Base-by-base conservation (phyloP, 768 basidiomycete genomes). In the Suillus subluteus region DNA sequence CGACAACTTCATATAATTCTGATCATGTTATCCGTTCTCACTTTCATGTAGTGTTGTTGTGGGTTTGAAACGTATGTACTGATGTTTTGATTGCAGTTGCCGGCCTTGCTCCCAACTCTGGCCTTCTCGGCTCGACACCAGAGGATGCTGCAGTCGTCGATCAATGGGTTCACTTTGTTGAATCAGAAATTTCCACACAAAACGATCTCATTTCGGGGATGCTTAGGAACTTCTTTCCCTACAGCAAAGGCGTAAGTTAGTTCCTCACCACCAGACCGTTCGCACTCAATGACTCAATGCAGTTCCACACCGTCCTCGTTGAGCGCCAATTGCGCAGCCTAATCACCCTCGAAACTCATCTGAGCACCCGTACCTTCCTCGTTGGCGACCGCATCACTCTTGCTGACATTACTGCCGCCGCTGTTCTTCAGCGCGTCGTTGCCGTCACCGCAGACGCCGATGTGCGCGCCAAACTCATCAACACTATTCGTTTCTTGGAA, bases 301-400 rank as follows among this genome's bases (percentile, higher is more conserved):
- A 94, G 92, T 76, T 85, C 68, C 92, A 94, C 79, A 86, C 76
- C 59, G 59, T 68, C 56, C 75, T 87, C 65, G 71, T 79, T 18
- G 89, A 91, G 58, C 84, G 83, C 43, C 84, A 89, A 73, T 68
- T 78, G 50, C 83, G 86, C 56, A 79, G 87, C 23, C 83, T 98
- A 61, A 80, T 80, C 48, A 88, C 87, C 69, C 83, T 99, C 65
- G 87, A 99, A 70, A 78, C 80, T 41, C 86, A 92, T 82, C 88
- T 99, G 72, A 75, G 83, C 59, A 83, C 87, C 65, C 88, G 86
- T 74, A 99, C 97, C 56, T 99, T 89, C 87, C 86, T 99, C 73
- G 95, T 95, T 64, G 91, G 90, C 70, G 94, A 99, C 77, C 93
- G 97, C 74, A 91, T 99, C 84, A 94, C 95, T 68, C 85, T 97